Base-by-base conservation (phyloP, 2,329 filamentous ascomycete species). In the Nemania serpens region DNA sequence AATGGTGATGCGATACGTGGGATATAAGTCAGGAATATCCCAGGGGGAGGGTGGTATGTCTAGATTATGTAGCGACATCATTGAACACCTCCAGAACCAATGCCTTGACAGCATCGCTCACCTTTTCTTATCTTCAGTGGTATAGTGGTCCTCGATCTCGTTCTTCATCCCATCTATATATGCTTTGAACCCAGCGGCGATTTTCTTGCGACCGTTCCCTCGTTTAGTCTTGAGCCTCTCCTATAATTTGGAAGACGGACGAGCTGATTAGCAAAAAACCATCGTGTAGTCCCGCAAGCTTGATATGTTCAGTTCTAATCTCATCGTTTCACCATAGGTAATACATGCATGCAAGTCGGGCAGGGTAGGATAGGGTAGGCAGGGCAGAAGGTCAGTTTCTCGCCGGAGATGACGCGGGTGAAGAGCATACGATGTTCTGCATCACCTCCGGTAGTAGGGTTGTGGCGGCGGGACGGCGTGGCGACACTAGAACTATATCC, bases 351-450 rank as follows among this genome's bases (percentile, higher is more conserved):
- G 11, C 10, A 34, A 37, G 43, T 5, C 15, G 12, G 41, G 1
- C 9, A 20, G 25, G 37, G 41, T 5, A 34, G 5, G 5, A 15
- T n/a, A n/a, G n/a, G n/a, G n/a, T n/a, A n/a, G 41, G 1, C 9
- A 20, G 25, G 37, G 41, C 4, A 34, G 5, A 2, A 15, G n/a
- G 25, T 59, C 5, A 25, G 5, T 53, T n/a, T n/a, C n/a, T n/a
- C n/a, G n/a, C n/a, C n/a, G n/a, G n/a, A n/a, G n/a, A n/a, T n/a
- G n/a, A n/a, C n/a, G n/a, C n/a, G n/a, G n/a, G 4, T 39, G 4
- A 39, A 13, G 15, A 42, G 29, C 70, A 54, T 69, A 72, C 70
- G 17, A 72, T 69, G 17, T 63, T 68, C 51, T 62, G 49, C 63
- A 72, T 63, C 29, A 67, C 65, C 42, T 65, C 45, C 2, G 65